Conservation (phyloP, 306 rosid species). For the Phaseolus lunatus region DNA sequence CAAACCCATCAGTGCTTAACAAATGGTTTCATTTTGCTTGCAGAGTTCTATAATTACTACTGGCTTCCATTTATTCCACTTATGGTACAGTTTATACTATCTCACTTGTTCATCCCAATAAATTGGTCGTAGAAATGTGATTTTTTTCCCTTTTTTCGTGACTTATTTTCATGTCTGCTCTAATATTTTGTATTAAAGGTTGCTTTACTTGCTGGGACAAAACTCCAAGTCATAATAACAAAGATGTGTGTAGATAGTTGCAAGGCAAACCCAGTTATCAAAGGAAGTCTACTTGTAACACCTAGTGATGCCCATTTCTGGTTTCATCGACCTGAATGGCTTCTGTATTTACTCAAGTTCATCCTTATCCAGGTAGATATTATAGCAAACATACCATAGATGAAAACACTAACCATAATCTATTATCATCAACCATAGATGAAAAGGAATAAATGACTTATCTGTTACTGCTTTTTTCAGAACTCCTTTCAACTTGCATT, state of each 20-base stretch:
- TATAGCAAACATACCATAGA: neutral
- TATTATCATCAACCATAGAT: neutral
- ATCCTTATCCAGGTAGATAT: constrained; percentile 63
- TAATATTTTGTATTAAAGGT: constrained; percentile 48
- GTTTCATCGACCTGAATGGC: constrained; percentile 68
- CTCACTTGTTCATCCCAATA: neutral
- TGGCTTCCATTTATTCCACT: constrained; percentile 85
- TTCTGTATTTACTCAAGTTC: constrained; percentile 65
- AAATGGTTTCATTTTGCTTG: constrained; percentile 23
- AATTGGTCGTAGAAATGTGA: neutral
- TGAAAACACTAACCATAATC: neutral
- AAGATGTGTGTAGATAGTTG: constrained; percentile 67
- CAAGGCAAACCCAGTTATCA: constrained; percentile 54
- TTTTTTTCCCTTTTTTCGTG: neutral
- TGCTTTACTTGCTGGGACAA: constrained; percentile 65
- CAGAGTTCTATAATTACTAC: constrained; percentile 70
- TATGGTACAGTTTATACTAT: constrained; percentile 51
- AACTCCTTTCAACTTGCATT: constrained; percentile 82
- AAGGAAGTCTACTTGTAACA: constrained; percentile 61
- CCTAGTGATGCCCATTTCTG: constrained; percentile 66
- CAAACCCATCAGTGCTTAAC: constrained; percentile 15
- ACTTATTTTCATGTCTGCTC: neutral
- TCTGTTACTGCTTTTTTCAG: constrained; percentile 41
- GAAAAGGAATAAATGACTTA: neutral
- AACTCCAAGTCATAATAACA: constrained; percentile 66